Evolutionary conservation across 1,284 basidiomycete genomes (phyloP).

Genomic region (Pseudozyma tsukubaensis): DNA sequence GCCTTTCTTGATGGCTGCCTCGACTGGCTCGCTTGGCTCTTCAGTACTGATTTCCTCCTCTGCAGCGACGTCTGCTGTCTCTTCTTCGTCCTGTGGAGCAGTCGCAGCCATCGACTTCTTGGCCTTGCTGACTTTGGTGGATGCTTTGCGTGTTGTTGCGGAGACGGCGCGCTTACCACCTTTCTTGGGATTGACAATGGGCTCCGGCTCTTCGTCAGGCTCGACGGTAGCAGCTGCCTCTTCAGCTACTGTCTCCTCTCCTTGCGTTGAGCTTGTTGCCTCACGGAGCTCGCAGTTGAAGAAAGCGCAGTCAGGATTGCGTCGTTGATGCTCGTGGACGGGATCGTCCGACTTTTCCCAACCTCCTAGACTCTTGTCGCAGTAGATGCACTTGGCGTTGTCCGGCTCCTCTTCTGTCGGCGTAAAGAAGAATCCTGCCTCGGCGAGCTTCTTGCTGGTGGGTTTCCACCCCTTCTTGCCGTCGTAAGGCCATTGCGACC

Average conservation of each 20-base stretch:
- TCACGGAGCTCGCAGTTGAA: conserved; percentile 57
- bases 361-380: conserved; percentile 60
- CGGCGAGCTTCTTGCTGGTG: conserved; percentile 67
- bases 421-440: conserved; percentile 66
- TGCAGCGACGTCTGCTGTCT: background rate
- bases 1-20: conserved; percentile 16
- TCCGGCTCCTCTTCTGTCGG: conserved; percentile 63
- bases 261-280: background rate
- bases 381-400: conserved; percentile 67
- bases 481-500: conserved; percentile 63
- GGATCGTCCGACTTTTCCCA: conserved; percentile 69
- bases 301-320: conserved; percentile 64
- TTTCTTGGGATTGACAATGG: conserved; percentile 8
- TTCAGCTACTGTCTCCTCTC: conserved; percentile 3
- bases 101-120: conserved; percentile 13
- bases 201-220: conserved; percentile 4
- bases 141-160: conserved; percentile 28
- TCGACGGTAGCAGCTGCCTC: conserved; percentile 4
- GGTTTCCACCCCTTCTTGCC: conserved; percentile 68
- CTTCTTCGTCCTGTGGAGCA: conserved; percentile 12
- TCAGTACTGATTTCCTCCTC: conserved; percentile 4
- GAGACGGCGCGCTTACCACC: conserved; percentile 41
- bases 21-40: conserved; percentile 11
- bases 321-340: conserved; percentile 62
- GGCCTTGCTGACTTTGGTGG: conserved; percentile 21